Evolutionary conservation across 768 basidiomycete genomes (phyloP), one percentile per base, ranked within the genome.

Genomic region (Arthromyces matolae): DNA sequence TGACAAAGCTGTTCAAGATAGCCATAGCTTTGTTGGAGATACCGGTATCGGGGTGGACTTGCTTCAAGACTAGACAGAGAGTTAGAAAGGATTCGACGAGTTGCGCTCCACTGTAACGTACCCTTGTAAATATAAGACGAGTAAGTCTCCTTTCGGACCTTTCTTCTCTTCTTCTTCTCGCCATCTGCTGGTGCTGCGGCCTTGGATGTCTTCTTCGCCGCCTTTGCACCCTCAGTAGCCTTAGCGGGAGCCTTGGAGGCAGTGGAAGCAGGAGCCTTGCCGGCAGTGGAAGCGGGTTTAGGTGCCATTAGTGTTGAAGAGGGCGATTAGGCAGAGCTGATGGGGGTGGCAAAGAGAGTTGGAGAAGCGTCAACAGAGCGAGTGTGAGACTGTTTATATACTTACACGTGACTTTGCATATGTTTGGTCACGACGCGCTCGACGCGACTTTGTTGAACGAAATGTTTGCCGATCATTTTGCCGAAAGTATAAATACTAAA

Each of bases 11-110:
- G 78, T 95, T 95, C 48, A 96, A 71, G 64, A 96, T 94, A 51
- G 92, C 88, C 91, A 95, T 94, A 18, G 92, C 93, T 78, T 95
- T 95, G 84, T 96, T 97, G 46, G 93, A 94, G 74, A 97, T 97
- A 85, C 94, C 95, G 42, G 92, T 98, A 64, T 97, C 95, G 42
- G 94, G 93, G 76, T 97, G 95, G 50, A 97, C 94, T 75, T 97
- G 93, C 72, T 91, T 93, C 53, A 95, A 81, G 60, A 94, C 93
- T 92, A 59, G 18, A 25, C 20, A 43, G n/a, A 35, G 8, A 6
- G 39, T 40, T 32, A 18, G 36, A 37, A 34, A 9, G 12, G 8
- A 24, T 23, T 13, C 23, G 28, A 9, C 10, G n/a, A 19, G 10
- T 8, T 42, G 20, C 31, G 8, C 10, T 6, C 39, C 13, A 20